Evolutionary conservation across 2,329 filamentous ascomycete genomes (phyloP).

Genomic region (Plenodomus biglobosus): DNA sequence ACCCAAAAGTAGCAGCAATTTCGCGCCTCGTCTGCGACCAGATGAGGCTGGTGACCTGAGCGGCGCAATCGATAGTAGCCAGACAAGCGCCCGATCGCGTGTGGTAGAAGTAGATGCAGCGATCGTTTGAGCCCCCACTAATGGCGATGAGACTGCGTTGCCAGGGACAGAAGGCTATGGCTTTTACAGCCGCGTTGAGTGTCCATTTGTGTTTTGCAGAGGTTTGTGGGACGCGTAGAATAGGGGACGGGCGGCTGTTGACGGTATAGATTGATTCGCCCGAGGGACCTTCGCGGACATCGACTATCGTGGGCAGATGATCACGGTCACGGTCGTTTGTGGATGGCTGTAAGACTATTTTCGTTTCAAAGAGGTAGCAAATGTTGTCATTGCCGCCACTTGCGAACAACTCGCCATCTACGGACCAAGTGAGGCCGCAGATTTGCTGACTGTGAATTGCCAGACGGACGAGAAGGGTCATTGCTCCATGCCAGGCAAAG

Average conservation of each 20-base stretch:
- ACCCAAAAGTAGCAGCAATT: constrained; percentile 92
- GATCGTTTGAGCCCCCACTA: constrained; percentile 90
- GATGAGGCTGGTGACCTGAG: constrained; percentile 89
- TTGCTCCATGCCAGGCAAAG: constrained; percentile 73
- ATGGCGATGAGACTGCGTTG: constrained; percentile 83
- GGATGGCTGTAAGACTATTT: constrained; percentile 54
- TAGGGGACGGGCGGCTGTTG: constrained; percentile 33
- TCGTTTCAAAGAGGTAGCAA: constrained; percentile 77
- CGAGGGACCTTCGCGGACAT: constrained; percentile 29
- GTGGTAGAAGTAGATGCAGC: constrained; percentile 95
- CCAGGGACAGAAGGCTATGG: constrained; percentile 96
- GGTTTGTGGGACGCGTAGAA: constrained; percentile 55
- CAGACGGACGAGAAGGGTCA: constrained; percentile 76
- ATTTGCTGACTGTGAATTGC: constrained; percentile 83
- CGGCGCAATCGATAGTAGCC: constrained; percentile 86
- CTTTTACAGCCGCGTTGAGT: constrained; percentile 89
- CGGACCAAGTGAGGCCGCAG: constrained; percentile 88
- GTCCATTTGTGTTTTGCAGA: constrained; percentile 70
- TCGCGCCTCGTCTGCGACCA: constrained; percentile 86
- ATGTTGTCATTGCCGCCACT: constrained; percentile 92
- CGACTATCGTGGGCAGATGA: constrained; percentile 9
- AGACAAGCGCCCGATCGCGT: constrained; percentile 78
- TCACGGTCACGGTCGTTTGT: constrained; percentile 8
- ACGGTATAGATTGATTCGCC: constrained; percentile 41
- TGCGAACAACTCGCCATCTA: constrained; percentile 73